These are phyloP conservation scores for Prunus campanulata DNA, from an alignment of 306 rosid genomes.

Conservation along the genomic window DNA sequence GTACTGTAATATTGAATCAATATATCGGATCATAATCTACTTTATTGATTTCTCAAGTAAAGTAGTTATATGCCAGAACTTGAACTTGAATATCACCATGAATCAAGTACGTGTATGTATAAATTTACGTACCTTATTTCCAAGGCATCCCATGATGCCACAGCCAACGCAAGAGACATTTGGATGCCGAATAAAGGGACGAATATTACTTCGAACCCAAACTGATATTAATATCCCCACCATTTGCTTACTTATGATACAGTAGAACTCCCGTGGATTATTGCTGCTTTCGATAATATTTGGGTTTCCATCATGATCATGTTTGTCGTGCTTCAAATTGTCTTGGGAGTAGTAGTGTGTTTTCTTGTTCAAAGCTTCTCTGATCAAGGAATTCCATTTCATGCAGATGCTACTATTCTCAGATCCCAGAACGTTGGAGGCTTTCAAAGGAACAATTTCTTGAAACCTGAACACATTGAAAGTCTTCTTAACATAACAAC, in stretches of 20 bases:
- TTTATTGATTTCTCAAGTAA: no score
- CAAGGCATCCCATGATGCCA: constrained; percentile 86
- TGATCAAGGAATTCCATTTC: constrained; percentile 70
- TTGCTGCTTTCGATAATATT: not conserved
- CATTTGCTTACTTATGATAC: constrained; percentile 87
- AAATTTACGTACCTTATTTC: constrained; percentile 65
- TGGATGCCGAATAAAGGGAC: constrained; percentile 61
- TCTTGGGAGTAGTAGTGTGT: not conserved
- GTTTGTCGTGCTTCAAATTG: not conserved
- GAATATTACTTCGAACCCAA: constrained; percentile 64
- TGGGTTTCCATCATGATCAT: not conserved
- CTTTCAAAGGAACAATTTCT: constrained; percentile 83
- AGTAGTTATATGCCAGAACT: no score
- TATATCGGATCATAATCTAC: not conserved
- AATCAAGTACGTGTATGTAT: not conserved
- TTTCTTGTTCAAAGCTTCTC: constrained; percentile 62
- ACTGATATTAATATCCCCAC: constrained; percentile 84
- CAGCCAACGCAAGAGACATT: constrained; percentile 83
- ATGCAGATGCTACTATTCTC: constrained; percentile 50
- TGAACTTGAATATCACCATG: not conserved
- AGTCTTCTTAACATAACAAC: not conserved
- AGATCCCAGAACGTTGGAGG: constrained; percentile 74
- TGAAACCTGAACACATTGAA: constrained; percentile 57
- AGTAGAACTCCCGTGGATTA: constrained; percentile 40
- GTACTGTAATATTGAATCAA: not conserved